Evolutionary conservation across 1,284 basidiomycete genomes (phyloP), one percentile per base, ranked within the genome.

Genomic region (Macrocystidia cucumis): DNA sequence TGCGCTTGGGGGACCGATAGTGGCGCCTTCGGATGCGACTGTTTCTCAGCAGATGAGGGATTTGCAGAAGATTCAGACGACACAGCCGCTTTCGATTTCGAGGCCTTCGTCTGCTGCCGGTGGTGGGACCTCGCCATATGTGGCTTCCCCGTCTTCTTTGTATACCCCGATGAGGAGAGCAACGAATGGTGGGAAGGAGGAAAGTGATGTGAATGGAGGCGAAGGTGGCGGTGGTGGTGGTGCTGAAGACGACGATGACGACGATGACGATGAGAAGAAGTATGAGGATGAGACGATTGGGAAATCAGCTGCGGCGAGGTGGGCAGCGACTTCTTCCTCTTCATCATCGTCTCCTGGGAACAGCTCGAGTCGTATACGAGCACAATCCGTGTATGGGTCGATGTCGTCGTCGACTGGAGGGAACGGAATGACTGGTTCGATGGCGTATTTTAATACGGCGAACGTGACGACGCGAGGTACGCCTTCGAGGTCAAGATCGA

Each of bases 1-100:
- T 29, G 84, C 86, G 1, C 65, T 89, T 0, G 85, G 85, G 9
- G 75, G 70, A 3, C 78, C 79, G 0, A 74, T 82, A 40, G 65
- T 70, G 20, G 56, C 66, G 32, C 62, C 71, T 22, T 57, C 67
- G 5, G 67, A 67, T 1, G 42, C 46, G 9, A 26, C 39, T 12
- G 43, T 39, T 2, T n/a, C n/a, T n/a, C n/a, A n/a, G n/a, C n/a
- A n/a, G n/a, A n/a, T n/a, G n/a, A n/a, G n/a, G n/a, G 39, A 37
- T 14, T 39, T 37, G 3, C 44, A 38, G 9, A 38, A 44, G 23
- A 32, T 41, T 9, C 40, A 43, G 30, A 47, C 42, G 11, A n/a
- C n/a, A n/a, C n/a, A n/a, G n/a, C 48, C 56, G 13, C 41, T 52
- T 32, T 44, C 50, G 17, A 44, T 46, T 30, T 33, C 44, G 2